Evolutionary conservation across 129 eudicot species (phyloP).

Genomic region (Logfia minima): DNA sequence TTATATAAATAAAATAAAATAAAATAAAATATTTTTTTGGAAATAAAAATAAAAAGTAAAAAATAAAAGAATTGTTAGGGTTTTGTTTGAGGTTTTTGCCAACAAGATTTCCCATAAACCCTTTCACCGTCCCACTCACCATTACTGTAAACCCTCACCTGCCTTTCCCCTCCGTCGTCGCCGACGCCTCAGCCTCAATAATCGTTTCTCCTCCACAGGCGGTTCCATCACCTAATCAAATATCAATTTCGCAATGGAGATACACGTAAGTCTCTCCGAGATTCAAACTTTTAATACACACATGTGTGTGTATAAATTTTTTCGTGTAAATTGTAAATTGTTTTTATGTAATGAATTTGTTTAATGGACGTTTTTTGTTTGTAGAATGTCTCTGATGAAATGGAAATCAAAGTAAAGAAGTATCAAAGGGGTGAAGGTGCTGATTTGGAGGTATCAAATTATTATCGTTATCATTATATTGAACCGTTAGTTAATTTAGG

Average conservation of each 20-base stretch:
- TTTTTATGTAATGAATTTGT: neutral
- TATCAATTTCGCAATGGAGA: slow-evolving; percentile 14
- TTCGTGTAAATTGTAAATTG: neutral
- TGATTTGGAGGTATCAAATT: slow-evolving; percentile 57
- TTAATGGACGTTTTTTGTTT: neutral
- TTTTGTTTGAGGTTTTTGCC: slow-evolving; percentile 1
- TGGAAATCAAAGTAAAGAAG: slow-evolving; percentile 57
- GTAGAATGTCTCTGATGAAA: slow-evolving; percentile 54
- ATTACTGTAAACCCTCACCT: neutral
- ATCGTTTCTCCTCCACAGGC: neutral
- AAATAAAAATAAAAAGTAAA: too few species aligned
- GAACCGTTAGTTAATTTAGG: neutral
- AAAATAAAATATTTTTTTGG: too few species aligned
- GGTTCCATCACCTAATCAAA: neutral
- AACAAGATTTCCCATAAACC: slow-evolving; percentile 9
- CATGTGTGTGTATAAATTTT: neutral
- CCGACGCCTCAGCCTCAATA: slow-evolving; percentile 1
- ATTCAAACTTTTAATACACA: neutral
- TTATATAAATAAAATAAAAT: too few species aligned
- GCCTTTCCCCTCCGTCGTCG: neutral
- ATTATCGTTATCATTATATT: neutral
- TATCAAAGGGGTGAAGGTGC: slow-evolving; percentile 87
- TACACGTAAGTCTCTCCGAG: neutral
- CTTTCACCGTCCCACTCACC: neutral
- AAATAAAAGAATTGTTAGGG: neutral